These are phyloP conservation scores for Garcia nutans DNA, from an alignment of 345 rosid species.

Conservation along the genomic window DNA sequence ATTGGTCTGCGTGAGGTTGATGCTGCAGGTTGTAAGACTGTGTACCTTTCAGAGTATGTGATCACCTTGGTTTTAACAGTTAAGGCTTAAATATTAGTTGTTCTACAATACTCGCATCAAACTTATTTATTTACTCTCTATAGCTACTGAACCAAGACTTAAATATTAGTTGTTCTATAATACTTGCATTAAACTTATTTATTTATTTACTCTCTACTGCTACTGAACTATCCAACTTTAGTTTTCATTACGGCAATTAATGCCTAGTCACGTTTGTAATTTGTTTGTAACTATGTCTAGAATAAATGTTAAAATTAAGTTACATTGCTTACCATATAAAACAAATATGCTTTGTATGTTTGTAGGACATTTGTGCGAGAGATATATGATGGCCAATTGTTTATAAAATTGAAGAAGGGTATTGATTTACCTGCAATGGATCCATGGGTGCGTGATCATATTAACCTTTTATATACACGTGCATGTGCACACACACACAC, in stretches of 20 bases:
- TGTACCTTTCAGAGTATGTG: conserved; percentile 83
- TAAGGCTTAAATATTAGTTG: neutral
- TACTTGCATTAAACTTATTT: neutral
- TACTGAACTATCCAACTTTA: neutral
- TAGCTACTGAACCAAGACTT: neutral
- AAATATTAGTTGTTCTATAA: neutral
- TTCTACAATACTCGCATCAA: neutral
- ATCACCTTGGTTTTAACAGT: neutral
- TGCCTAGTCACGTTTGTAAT: neutral
- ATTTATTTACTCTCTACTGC: no score
- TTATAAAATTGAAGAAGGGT: conserved; percentile 73
- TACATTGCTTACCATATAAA: neutral
- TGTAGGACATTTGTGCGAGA: conserved; percentile 79
- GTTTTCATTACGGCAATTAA: neutral
- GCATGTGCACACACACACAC: neutral
- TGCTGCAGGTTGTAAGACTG: conserved; percentile 76
- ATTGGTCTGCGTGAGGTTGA: conserved; percentile 69
- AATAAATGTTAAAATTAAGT: conserved; percentile 2
- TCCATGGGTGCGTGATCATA: conserved; percentile 66
- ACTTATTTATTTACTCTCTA: neutral
- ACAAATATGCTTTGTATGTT: conserved; percentile 5
- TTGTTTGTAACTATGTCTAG: neutral
- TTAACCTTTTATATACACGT: neutral
- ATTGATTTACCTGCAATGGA: conserved; percentile 85
- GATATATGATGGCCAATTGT: conserved; percentile 79